Evolutionary conservation across 257 asterid genomes (phyloP).

Genomic region (Solanum piurae): DNA sequence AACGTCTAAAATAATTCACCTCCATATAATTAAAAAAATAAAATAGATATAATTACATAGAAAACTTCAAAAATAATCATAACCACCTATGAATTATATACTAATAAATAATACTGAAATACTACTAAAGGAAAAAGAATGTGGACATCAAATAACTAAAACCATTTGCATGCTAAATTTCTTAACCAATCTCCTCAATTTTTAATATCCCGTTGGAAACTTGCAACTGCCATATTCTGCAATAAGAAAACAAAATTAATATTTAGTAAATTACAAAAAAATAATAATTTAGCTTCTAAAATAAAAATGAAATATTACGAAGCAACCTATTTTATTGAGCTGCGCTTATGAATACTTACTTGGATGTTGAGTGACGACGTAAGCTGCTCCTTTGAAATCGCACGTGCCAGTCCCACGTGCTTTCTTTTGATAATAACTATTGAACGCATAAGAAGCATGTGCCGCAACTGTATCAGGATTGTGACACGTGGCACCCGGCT

Average conservation of each 20-base stretch:
- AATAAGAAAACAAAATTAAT: neutral
- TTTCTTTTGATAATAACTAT: conserved; percentile 78
- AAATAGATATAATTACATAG: neutral
- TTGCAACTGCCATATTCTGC: conserved; percentile 49
- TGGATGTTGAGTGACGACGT: conserved; percentile 61
- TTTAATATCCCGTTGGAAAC: conserved; percentile 35
- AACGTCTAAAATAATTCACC: neutral
- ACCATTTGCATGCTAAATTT: neutral
- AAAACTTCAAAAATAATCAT: neutral
- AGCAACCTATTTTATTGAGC: no score
- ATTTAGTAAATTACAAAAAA: neutral
- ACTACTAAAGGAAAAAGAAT: neutral
- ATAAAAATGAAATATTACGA: no score
- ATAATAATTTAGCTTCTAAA: no score
- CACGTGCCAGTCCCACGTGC: conserved; percentile 56
- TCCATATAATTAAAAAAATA: neutral
- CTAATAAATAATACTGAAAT: neutral
- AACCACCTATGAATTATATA: neutral
- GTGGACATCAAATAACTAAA: neutral
- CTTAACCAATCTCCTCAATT: neutral
- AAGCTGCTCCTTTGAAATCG: conserved; percentile 63
- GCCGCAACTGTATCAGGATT: conserved; percentile 54
- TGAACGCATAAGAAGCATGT: conserved; percentile 87
- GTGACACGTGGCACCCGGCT: conserved; percentile 56
- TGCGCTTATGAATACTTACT: conserved; percentile 25